These are phyloP conservation scores for Fusarium sp. DNA, from an alignment of 2,329 filamentous ascomycete species.

Conservation along the genomic window DNA sequence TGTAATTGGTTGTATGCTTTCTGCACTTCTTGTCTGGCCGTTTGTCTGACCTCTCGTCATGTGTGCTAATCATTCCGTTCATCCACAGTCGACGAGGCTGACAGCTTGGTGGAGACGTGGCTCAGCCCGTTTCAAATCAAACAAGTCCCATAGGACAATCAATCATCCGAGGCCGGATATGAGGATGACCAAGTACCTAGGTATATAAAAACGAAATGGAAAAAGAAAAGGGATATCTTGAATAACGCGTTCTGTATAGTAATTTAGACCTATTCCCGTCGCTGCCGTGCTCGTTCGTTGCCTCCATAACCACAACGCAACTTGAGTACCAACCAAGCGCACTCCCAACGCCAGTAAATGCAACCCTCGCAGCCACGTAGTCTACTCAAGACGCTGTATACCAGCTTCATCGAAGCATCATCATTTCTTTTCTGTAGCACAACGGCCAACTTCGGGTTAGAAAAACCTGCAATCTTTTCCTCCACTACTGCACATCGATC, in stretches of 20 bases:
- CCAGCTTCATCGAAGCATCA: constrained; percentile 8
- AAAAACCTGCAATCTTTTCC: background rate
- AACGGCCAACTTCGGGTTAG: background rate
- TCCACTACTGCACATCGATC: background rate
- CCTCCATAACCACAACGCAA: background rate
- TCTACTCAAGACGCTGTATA: constrained; percentile 9
- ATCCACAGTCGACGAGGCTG: background rate
- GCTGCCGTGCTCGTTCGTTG: constrained; percentile 6
- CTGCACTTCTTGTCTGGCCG: background rate
- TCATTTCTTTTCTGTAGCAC: constrained; percentile 1
- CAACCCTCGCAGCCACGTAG: constrained; percentile 18
- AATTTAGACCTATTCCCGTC: constrained; percentile 17
- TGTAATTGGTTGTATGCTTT: background rate
- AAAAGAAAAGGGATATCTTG: constrained; percentile 14
- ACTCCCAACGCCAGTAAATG: constrained; percentile 33
- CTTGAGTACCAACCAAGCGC: background rate
- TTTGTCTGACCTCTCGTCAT: background rate
- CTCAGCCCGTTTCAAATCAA: constrained; percentile 32
- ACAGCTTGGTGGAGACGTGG: constrained; percentile 16
- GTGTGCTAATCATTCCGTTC: background rate
- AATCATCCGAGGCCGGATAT: constrained; percentile 26
- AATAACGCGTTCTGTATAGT: constrained; percentile 21
- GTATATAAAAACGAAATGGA: background rate
- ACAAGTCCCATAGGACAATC: constrained; percentile 36
- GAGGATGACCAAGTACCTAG: background rate